Base-by-base conservation (phyloP, 352 stramenopile species). In the Phytophthora chlamydospora region DNA sequence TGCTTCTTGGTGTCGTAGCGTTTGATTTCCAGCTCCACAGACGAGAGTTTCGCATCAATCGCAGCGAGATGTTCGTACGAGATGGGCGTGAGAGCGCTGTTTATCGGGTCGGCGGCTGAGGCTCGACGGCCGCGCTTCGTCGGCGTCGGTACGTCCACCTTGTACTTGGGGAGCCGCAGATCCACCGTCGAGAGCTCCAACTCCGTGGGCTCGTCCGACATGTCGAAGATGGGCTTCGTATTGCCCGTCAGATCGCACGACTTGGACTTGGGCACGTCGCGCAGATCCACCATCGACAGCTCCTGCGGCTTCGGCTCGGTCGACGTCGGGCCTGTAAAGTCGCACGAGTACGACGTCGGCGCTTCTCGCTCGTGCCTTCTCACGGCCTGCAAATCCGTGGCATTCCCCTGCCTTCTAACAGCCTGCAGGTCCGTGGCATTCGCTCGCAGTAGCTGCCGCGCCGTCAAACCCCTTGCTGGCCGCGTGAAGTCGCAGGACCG, bases 21-120 rank as follows among this genome's bases (percentile, higher is more conserved):
- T 32, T 64, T 62, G 11, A 68, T 16, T 8, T 63, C 40, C n/a
- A 58, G 49, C 21, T 74, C 47, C 12, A 60, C 56, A 1, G 61
- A 63, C 43, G 54, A 47, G 29, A 65, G 47, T n/a, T 65, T 68
- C 6, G 64, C 42, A 11, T 71, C 62, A 13, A 71, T 62, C 3
- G 35, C 56, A 34, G 39, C 56, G 17, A 68, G 27, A 32, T 67
- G 16, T 6, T 67, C 50, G n/a, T 59, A 42, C 0, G 65, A 66
- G 11, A 71, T 46, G 9, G 62, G 48, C 2, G 57, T 68, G 17
- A 60, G 29, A 31, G 51, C 46, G 36, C 52, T 66, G 16, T 43
- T 68, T 1, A n/a, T 24, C 31, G 47, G 39, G 16, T 59, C 42
- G 17, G 48, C 49, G 2, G 43, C 31, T 43, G 48, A 49, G 8